A percentile compares a stretch with the other conserved stretches of the same genome.
Conservation (phyloP, 2,329 filamentous ascomycete genomes). For the Drechslerella coelobrocha region DNA sequence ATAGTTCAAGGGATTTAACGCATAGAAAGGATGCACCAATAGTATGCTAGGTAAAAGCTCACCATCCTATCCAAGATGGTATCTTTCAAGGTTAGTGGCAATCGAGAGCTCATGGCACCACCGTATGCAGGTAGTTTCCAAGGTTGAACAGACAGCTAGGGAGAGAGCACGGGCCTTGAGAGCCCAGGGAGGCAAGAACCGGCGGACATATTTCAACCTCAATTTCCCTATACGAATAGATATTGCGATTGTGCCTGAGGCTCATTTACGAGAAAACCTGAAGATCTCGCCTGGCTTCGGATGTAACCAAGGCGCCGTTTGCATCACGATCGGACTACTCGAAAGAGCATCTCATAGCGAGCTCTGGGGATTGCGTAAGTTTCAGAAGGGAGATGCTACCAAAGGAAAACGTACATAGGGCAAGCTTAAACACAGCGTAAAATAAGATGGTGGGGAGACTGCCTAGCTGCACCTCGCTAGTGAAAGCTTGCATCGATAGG, state of each 20-base stretch:
- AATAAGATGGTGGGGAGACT: conserved; percentile 14
- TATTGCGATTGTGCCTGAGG: neutral
- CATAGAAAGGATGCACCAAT: neutral
- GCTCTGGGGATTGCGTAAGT: no score
- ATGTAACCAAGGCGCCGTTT: neutral
- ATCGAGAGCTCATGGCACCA: neutral
- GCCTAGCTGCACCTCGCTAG: conserved; percentile 47
- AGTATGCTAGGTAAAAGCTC: neutral
- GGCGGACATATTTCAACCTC: neutral
- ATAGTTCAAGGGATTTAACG: neutral
- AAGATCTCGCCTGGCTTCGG: neutral
- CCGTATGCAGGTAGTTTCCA: neutral
- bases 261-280: no score
- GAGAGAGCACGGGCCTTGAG: no score
- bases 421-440: neutral
- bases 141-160: neutral
- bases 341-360: no score
- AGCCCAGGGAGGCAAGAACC: neutral
- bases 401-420: neutral
- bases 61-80: neutral
- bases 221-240: neutral
- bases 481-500: conserved; percentile 21
- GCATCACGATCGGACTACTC: neutral
- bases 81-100: neutral
- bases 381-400: no score